Evolutionary conservation across 495 filamentous ascomycete genomes (phyloP).

Genomic region (Annulohypoxylon moriforme): DNA sequence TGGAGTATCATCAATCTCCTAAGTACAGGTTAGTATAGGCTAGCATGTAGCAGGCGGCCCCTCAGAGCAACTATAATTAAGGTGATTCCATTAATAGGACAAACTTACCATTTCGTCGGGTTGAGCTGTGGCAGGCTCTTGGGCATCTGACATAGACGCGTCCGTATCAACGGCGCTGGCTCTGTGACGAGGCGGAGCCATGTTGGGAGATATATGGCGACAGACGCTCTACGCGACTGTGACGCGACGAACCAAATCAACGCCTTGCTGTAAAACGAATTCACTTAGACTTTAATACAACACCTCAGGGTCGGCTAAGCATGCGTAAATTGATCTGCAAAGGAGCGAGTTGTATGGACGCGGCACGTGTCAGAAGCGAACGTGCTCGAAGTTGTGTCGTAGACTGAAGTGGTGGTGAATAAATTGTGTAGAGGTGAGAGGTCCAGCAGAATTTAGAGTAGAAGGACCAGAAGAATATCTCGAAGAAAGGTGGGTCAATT

Average conservation of each 20-base stretch:
- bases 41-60: slow-evolving; percentile 8
- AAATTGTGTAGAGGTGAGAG: slow-evolving; percentile 20
- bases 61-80: slow-evolving; percentile 5
- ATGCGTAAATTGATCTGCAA: neutral
- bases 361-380: slow-evolving; percentile 10
- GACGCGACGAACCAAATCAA: slow-evolving; percentile 51
- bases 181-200: slow-evolving; percentile 69
- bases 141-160: slow-evolving; percentile 70
- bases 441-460: slow-evolving; percentile 25
- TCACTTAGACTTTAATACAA: neutral
- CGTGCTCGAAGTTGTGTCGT: slow-evolving; percentile 6
- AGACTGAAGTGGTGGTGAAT: slow-evolving; percentile 13
- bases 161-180: slow-evolving; percentile 63
- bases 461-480: slow-evolving; percentile 7
- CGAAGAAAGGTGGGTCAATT: slow-evolving; percentile 21
- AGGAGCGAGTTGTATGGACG: neutral
- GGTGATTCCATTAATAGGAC: neutral
- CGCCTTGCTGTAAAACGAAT: slow-evolving; percentile 5
- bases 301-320: neutral
- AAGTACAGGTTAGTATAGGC: slow-evolving; percentile 40
- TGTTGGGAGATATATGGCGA: slow-evolving; percentile 50
- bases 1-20: slow-evolving; percentile 83
- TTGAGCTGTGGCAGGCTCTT: slow-evolving; percentile 56
- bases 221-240: slow-evolving; percentile 49
- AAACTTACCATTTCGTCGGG: slow-evolving; percentile 61